Percentiles rank a stretch among this genome's conserved stretches.
Evolutionary conservation across 805 yeast genomes (phyloP).

Genomic region (Myxozyma melibiosi): DNA sequence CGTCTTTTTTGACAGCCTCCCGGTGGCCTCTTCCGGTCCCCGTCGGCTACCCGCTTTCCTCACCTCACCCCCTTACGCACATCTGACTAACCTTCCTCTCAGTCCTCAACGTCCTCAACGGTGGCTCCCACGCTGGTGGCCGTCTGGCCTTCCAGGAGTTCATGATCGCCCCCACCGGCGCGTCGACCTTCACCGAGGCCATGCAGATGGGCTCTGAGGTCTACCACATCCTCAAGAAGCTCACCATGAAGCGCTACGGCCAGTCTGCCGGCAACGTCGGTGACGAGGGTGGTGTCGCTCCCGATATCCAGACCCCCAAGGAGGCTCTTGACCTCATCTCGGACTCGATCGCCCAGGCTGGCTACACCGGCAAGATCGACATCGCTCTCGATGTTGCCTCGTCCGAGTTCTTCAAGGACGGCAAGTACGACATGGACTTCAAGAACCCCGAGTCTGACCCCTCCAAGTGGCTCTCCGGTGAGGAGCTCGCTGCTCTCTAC

Average conservation of each 20-base stretch:
- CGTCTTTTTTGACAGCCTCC: no score
- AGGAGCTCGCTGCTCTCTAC: slow-evolving; percentile 84
- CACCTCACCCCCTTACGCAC: not conserved
- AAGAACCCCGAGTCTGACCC: slow-evolving; percentile 93
- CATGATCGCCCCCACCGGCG: slow-evolving; percentile 97
- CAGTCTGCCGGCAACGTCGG: slow-evolving; percentile 99
- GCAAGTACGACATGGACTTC: slow-evolving; percentile 97
- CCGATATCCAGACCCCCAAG: slow-evolving; percentile 90
- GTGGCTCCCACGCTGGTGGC: slow-evolving; percentile 99
- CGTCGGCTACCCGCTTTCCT: no score
- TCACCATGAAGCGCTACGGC: slow-evolving; percentile 94
- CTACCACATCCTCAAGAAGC: slow-evolving; percentile 92
- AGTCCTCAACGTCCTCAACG: slow-evolving; percentile 96
- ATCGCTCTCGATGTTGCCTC: slow-evolving; percentile 97
- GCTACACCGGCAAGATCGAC: slow-evolving; percentile 88
- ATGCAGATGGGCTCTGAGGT: slow-evolving; percentile 97
- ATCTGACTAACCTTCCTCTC: slow-evolving; percentile 36
- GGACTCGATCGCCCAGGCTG: slow-evolving; percentile 88
- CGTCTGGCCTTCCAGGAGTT: slow-evolving; percentile 98
- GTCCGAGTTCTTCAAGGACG: slow-evolving; percentile 96
- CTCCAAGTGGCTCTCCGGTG: slow-evolving; percentile 88
- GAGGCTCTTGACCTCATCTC: slow-evolving; percentile 96
- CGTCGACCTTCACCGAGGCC: slow-evolving; percentile 89
- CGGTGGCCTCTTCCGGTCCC: not conserved
- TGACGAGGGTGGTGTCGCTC: slow-evolving; percentile 99